Conservation (phyloP, 2,329 filamentous ascomycete species). For the Knoxdaviesia capensis region DNA sequence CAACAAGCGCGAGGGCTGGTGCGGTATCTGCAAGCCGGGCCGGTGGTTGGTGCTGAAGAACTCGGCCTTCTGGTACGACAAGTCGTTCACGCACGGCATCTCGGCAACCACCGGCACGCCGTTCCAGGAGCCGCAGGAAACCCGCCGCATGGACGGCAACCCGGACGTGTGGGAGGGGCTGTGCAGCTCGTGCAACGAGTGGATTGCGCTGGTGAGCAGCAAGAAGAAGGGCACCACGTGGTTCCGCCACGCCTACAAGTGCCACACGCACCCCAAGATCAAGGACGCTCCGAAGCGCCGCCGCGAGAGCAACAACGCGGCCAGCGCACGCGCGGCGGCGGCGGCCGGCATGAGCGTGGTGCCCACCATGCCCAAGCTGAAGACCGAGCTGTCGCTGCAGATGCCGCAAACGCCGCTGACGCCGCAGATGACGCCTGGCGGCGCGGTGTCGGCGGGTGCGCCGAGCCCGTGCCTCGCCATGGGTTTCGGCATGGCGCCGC, state of each 20-base stretch:
- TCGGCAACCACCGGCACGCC: constrained; percentile 61
- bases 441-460: constrained; percentile 9
- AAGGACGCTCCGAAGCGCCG: constrained; percentile 51
- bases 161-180: constrained; percentile 66
- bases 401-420: constrained; percentile 12
- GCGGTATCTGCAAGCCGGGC: constrained; percentile 69
- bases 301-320: constrained; percentile 36
- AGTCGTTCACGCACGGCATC: constrained; percentile 75
- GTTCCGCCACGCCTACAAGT: constrained; percentile 83
- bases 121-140: constrained; percentile 60
- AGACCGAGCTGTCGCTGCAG: constrained; percentile 19
- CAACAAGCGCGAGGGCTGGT: constrained; percentile 80
- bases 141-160: constrained; percentile 58
- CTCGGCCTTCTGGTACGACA: constrained; percentile 85
- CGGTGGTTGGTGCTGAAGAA: constrained; percentile 80
- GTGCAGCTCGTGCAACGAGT: constrained; percentile 60
- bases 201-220: constrained; percentile 63
- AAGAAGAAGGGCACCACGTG: constrained; percentile 88
- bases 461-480: constrained; percentile 6
- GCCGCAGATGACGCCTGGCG: constrained; percentile 19
- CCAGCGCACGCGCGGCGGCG: constrained; percentile 13
- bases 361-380: constrained; percentile 22
- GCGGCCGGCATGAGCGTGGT: constrained; percentile 8
- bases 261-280: constrained; percentile 51
- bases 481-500: constrained; percentile 7